These are phyloP conservation scores for Fusarium tupiense DNA, from an alignment of 2,329 filamentous ascomycete genomes.

Conservation along the genomic window DNA sequence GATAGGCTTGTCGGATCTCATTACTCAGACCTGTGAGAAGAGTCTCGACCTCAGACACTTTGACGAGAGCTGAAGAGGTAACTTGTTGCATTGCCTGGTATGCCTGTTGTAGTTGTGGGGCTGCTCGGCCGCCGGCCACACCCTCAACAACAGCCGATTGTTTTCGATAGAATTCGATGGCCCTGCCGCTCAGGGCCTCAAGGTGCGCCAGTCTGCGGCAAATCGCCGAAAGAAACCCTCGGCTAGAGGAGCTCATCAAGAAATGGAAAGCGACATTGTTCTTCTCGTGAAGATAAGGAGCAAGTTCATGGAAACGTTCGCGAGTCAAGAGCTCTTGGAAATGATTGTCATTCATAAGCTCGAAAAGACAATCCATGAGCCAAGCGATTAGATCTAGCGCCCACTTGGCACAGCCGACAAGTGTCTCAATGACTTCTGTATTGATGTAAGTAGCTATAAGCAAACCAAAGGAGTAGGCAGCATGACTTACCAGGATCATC, in stretches of 20 bases:
- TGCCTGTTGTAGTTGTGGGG: conserved; percentile 64
- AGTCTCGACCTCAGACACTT: conserved; percentile 69
- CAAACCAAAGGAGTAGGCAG: background rate
- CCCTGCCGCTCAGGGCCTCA: conserved; percentile 58
- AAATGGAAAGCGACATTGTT: conserved; percentile 70
- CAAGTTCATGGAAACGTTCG: conserved; percentile 59
- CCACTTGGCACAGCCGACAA: conserved; percentile 83
- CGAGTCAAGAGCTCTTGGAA: conserved; percentile 62
- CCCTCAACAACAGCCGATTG: conserved; percentile 55
- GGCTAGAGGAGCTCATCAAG: conserved; percentile 77
- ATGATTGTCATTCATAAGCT: conserved; percentile 61
- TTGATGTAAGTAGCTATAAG: conserved; percentile 3
- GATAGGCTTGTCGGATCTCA: conserved; percentile 63
- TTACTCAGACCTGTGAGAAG: conserved; percentile 61
- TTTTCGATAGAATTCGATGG: conserved; percentile 62
- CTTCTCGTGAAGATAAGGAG: conserved; percentile 60
- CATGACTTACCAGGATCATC: conserved; percentile 63
- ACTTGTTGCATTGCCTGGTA: conserved; percentile 65
- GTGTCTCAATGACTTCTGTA: conserved; percentile 74
- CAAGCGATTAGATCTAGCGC: conserved; percentile 75
- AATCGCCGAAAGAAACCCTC: conserved; percentile 75
- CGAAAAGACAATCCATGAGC: conserved; percentile 68
- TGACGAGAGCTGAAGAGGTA: conserved; percentile 63
- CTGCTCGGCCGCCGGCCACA: conserved; percentile 50
- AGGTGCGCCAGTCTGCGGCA: conserved; percentile 72